Conservation (phyloP, 345 rosid genomes). For the Melaleuca quinquenervia region DNA sequence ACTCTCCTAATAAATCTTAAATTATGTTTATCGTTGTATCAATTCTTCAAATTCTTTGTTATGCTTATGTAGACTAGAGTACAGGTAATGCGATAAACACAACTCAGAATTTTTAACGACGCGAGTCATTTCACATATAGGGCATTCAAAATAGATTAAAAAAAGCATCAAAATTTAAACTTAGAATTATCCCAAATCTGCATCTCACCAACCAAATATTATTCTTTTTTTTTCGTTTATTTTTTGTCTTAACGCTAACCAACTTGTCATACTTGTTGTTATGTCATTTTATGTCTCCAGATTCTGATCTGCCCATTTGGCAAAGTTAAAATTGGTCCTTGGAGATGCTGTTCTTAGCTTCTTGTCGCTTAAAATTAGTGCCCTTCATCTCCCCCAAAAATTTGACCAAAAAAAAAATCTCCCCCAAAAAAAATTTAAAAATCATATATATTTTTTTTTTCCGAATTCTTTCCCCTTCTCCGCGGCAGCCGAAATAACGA, state of each 20-base stretch:
- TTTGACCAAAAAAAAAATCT: no score
- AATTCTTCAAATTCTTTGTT: neutral
- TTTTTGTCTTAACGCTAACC: neutral
- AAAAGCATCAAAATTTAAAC: neutral
- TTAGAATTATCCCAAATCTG: fast-evolving
- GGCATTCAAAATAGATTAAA: no score
- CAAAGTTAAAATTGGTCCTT: neutral
- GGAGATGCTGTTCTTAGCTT: neutral
- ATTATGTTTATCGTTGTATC: no score
- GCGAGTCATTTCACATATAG: neutral
- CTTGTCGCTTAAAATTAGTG: no score
- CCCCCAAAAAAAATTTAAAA: neutral
- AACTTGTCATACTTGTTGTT: neutral
- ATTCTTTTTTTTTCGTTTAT: neutral
- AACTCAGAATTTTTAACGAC: fast-evolving
- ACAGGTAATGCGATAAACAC: neutral
- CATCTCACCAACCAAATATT: fast-evolving
- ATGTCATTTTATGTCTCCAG: neutral
- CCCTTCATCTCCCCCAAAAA: neutral
- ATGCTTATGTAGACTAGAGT: fast-evolving
- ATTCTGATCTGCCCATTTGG: neutral
- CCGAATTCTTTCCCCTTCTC: neutral
- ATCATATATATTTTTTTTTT: neutral
- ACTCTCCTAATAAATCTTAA: fast-evolving
- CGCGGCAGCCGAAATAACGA: neutral